phyloP scores from a whole-genome alignment of 2,329 filamentous ascomycete genomes.

The Teratosphaeria zuluensis region DNA sequence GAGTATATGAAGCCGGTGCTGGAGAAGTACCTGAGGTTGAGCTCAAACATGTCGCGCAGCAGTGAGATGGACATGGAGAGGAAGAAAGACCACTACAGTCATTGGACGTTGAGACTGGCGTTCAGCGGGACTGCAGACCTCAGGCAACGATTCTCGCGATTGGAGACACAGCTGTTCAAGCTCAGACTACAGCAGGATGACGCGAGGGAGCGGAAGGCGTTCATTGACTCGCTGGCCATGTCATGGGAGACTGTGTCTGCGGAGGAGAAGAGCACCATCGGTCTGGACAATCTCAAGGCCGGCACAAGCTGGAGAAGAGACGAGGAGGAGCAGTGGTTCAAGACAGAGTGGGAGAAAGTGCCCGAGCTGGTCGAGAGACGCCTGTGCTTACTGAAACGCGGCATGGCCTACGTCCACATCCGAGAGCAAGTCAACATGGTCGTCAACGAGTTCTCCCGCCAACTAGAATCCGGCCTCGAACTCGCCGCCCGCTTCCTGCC shows the following conservation, averaged over 20 bases:
- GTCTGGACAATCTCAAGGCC: conserved; percentile 53
- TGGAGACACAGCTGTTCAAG: conserved; percentile 84
- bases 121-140: conserved; percentile 89
- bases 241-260: conserved; percentile 77
- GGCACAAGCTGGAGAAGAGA: conserved; percentile 40
- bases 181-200: conserved; percentile 73
- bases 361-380: conserved; percentile 79
- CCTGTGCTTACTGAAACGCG: conserved; percentile 63
- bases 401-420: conserved; percentile 84
- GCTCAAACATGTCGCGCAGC: conserved; percentile 58
- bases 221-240: conserved; percentile 67
- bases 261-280: conserved; percentile 62
- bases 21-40: conserved; percentile 75
- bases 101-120: conserved; percentile 90
- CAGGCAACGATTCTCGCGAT: conserved; percentile 70
- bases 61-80: conserved; percentile 56
- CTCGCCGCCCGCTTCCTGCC: conserved; percentile 85
- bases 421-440: conserved; percentile 84
- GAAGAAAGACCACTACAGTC: conserved; percentile 93
- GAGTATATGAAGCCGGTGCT: conserved; percentile 77
- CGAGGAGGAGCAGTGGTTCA: conserved; percentile 87
- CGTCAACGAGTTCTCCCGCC: conserved; percentile 70
- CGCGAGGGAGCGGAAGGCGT: conserved; percentile 59
- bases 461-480: conserved; percentile 76
- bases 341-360: conserved; percentile 90